Evolutionary conservation across 208 protist genomes (phyloP), one percentile per base, ranked within the genome.

Genomic region (Phytomonas francai): DNA sequence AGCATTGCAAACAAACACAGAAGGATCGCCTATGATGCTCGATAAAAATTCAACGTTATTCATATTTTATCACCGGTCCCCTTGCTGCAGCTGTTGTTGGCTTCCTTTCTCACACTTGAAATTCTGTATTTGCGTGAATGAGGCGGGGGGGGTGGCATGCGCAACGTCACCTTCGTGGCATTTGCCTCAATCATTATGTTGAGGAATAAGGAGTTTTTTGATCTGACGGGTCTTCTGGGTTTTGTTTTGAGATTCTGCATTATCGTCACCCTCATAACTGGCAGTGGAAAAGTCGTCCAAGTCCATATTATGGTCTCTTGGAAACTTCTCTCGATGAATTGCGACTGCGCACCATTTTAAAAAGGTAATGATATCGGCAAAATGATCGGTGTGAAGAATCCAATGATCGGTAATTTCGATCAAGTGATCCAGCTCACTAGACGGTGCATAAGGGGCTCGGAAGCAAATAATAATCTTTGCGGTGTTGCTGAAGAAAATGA

Each of bases 291-390:
- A 25, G 22, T 54, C 25, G 1, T 5, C 22, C 45, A 25, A 54
- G 6, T 25, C 19, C 16, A 22, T 54, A 16, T 54, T 19, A 54
- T 25, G 19, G 45, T 54, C 45, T 25, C 79, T 64, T 25, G 33
- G 42, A 29, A 76, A 71, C 64, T 89, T 70, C 64, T 91, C 76
- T 72, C 83, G 86, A 75, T 96, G 88, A 31, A 78, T 67, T 27
- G 73, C 78, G 14, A 96, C 87, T 0, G 87, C 88, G 61, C 88
- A 94, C 84, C 84, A 91, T 70, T 93, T 93, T 36, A 91, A 54
- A 63, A 92, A 96, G 1, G 79, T 62, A 9, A 81, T 39, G 22
- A 93, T 73, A 49, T 96, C 91, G 11, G 83, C 72, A 28, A 94
- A 79, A 72, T 93, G 80, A 65, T 93, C 86, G 0, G 88, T 91